phyloP scores from a whole-genome alignment of 1,139 yeast species.

The Schizosaccharomyces versatilis region DNA sequence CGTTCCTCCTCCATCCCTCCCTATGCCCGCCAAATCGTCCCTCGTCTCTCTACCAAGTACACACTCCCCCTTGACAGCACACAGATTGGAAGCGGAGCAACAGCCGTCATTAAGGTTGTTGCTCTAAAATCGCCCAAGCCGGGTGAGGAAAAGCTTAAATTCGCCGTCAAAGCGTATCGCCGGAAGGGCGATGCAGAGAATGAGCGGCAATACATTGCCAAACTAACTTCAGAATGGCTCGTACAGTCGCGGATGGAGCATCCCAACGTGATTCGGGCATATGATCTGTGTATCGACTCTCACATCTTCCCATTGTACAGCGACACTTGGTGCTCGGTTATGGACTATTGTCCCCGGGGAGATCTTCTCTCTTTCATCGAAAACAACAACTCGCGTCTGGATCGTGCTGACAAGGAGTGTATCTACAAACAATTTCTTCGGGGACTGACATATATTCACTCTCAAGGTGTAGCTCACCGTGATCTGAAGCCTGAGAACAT shows the following conservation, averaged over 20 bases:
- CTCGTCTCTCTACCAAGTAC: background rate
- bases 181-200: constrained; percentile 25
- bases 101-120: constrained; percentile 8
- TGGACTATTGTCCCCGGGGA: constrained; percentile 93
- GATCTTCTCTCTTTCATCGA: constrained; percentile 44
- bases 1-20: background rate
- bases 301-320: constrained; percentile 11
- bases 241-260: constrained; percentile 48
- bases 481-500: constrained; percentile 57
- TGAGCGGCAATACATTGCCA: constrained; percentile 36
- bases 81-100: constrained; percentile 9
- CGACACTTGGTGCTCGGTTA: constrained; percentile 42
- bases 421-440: constrained; percentile 49
- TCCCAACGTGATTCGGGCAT: constrained; percentile 44
- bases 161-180: constrained; percentile 54
- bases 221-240: constrained; percentile 57
- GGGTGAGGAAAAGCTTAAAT: constrained; percentile 17
- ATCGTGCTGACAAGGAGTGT: constrained; percentile 33
- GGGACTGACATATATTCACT: constrained; percentile 49
- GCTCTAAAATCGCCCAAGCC: constrained; percentile 5
- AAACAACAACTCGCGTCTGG: constrained; percentile 14
- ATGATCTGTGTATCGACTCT: constrained; percentile 30
- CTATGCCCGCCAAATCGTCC: background rate
- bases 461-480: constrained; percentile 48
- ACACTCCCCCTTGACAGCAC: background rate